Base-by-base conservation (phyloP, 2,329 filamentous ascomycete species). In the Neodidymelliopsis sp. region DNA sequence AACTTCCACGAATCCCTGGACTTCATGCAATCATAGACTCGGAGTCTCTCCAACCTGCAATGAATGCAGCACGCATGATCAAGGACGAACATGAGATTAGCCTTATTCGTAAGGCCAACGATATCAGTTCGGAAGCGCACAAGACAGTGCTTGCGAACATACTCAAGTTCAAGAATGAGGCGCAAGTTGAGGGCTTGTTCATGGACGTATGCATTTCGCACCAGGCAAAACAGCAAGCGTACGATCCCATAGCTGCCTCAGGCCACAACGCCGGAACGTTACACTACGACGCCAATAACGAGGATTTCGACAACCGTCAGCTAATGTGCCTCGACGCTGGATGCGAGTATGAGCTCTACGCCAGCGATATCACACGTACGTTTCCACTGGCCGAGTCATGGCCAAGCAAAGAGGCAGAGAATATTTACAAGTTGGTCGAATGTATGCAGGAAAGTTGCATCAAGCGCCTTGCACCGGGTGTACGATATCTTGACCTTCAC, bases 281-380 rank as follows among this genome's bases (percentile, higher is more conserved):
- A 29, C 94, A 99, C 73, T 99, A 99, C 71, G 82, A 83, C 31
- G 84, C 82, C 42, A 97, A 99, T 69, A 81, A 95, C 63, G 82
- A 88, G 61, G 74, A 85, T 1, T 81, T 97, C 13, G 75, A 76
- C 2, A 84, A 86, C 19, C 82, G 86, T 48, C 84, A 92, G 65
- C 80, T 92, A 22, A 77, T 97, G 23, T 86, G 95, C 15, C 78
- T 99, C 4, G 93, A 99, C 69, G 92, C 93, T 1, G 92, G 91
- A 2, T 88, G 86, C 58, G 93, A 97, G 73, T 96, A 86, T 74
- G 76, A 85, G 37, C 87, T 88, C 60, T 97, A 99, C 70, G 91
- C 91, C 22, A 89, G 88, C 48, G 93, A 97, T 71, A 85, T 97
- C 20, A 97, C 94, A 0, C 84, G 93, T 27, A 94, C 92, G 0